These are phyloP conservation scores for Ziziphus jujuba DNA, from an alignment of 306 rosid genomes.

Conservation along the genomic window DNA sequence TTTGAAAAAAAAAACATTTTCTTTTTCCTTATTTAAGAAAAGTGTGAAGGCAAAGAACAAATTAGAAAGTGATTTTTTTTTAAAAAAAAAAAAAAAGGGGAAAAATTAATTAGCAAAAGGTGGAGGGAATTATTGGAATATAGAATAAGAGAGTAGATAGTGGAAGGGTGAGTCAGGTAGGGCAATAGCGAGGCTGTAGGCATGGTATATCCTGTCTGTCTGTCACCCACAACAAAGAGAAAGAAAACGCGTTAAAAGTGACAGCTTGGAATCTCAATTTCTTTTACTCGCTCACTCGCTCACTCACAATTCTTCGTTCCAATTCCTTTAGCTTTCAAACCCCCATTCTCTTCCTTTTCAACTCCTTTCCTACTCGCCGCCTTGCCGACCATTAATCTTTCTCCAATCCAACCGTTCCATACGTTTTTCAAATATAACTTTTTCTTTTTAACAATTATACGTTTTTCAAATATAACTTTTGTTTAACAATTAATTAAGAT, in stretches of 20 bases:
- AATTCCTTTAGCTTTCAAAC: too few relatives aligned
- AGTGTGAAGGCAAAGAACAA: too few relatives aligned
- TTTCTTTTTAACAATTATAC: too few relatives aligned
- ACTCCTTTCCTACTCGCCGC: conserved; percentile 10
- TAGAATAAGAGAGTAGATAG: conserved; percentile 1
- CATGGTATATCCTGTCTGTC: neutral
- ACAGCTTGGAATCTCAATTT: conserved; percentile 13
- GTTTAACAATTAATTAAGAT: too few relatives aligned
- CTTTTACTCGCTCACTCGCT: neutral
- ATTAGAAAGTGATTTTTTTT: neutral
- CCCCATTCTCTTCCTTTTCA: too few relatives aligned
- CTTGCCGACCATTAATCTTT: too few relatives aligned
- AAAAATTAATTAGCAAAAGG: neutral
- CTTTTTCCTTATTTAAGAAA: too few relatives aligned
- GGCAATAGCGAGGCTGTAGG: neutral
- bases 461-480: too few relatives aligned
- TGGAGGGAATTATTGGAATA: neutral
- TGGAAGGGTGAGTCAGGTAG: conserved; percentile 46
- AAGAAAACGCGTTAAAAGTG: conserved; percentile 31
- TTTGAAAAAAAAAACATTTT: too few relatives aligned
- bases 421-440: too few relatives aligned
- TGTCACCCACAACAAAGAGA: conserved; percentile 36
- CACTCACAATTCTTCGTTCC: too few relatives aligned
- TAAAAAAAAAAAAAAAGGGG: neutral
- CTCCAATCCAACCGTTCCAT: too few relatives aligned